Conservation (phyloP, 2,329 filamentous ascomycete genomes). For the Penicillium capsulatum region DNA sequence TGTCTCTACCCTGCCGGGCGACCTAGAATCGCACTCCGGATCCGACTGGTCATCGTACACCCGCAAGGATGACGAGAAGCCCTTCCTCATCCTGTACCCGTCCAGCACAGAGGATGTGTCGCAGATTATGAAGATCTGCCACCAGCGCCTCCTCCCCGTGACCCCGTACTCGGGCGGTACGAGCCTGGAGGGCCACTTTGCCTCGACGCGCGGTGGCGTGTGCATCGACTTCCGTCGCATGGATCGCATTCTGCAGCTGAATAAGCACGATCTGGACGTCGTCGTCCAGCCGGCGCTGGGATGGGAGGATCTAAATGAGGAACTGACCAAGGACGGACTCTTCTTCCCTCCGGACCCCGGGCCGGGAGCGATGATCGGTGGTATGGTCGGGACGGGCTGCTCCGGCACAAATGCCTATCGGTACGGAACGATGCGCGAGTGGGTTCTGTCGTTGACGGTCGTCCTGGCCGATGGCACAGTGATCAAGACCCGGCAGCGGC, state of each 20-base stretch:
- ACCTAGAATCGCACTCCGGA: conserved; percentile 55
- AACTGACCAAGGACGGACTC: conserved; percentile 66
- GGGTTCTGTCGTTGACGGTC: conserved; percentile 81
- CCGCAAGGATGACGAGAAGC: conserved; percentile 40
- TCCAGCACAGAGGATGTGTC: conserved; percentile 75
- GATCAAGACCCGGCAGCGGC: conserved; percentile 82
- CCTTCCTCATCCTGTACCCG: conserved; percentile 68
- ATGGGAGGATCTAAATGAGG: conserved; percentile 81
- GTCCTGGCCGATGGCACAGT: conserved; percentile 86
- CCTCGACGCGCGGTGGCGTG: conserved; percentile 75
- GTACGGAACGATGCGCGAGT: conserved; percentile 92
- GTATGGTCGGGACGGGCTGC: conserved; percentile 54
- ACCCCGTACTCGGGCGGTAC: conserved; percentile 85
- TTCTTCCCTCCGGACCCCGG: conserved; percentile 93
- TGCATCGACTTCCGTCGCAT: conserved; percentile 83
- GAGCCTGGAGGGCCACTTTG: conserved; percentile 83
- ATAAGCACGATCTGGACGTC: conserved; percentile 73
- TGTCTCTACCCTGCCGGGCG: conserved; percentile 54
- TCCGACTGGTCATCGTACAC: conserved; percentile 60
- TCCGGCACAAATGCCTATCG: conserved; percentile 83
- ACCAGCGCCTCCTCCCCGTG: conserved; percentile 73
- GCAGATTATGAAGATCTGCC: conserved; percentile 84
- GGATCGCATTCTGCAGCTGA: conserved; percentile 72
- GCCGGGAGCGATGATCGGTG: conserved; percentile 86
- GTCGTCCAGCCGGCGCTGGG: conserved; percentile 76